These are phyloP conservation scores for Alternaria sp. DNA, from an alignment of 2,329 filamentous ascomycete genomes.

Conservation along the genomic window DNA sequence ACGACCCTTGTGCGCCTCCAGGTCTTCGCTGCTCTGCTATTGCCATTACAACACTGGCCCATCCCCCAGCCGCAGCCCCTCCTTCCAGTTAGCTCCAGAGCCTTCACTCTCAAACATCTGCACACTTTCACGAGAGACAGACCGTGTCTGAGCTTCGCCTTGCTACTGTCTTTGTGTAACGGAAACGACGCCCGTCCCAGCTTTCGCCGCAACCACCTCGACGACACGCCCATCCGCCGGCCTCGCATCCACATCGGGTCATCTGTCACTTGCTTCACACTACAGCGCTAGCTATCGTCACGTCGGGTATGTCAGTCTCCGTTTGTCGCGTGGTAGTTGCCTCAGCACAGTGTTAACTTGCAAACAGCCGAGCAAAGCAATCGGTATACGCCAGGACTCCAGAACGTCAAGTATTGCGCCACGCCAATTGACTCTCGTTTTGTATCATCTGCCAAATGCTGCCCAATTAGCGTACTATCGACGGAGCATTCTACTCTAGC, in stretches of 20 bases:
- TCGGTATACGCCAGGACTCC: constrained; percentile 17
- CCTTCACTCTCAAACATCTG: constrained; percentile 9
- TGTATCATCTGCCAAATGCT: constrained; percentile 34
- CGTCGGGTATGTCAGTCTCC: constrained; percentile 38
- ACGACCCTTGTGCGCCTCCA: constrained; percentile 40
- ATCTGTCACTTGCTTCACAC: constrained; percentile 15
- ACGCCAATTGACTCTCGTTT: not conserved
- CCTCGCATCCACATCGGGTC: constrained; percentile 23
- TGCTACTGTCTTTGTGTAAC: constrained; percentile 26
- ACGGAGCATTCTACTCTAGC: not conserved
- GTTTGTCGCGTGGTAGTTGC: constrained; percentile 33
- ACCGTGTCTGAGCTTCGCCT: constrained; percentile 30
- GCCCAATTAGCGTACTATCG: constrained; percentile 34
- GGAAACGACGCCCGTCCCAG: constrained; percentile 39
- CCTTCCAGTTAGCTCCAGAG: constrained; percentile 12
- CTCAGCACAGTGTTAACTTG: constrained; percentile 41
- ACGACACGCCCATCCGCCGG: constrained; percentile 25
- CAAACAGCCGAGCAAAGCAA: not conserved
- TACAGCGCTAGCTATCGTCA: constrained; percentile 13
- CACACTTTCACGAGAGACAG: constrained; percentile 33
- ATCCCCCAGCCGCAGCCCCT: constrained; percentile 12
- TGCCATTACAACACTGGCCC: constrained; percentile 22
- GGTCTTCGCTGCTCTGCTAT: constrained; percentile 23
- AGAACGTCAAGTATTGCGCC: constrained; percentile 13
- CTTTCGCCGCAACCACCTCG: constrained; percentile 29